Percentiles rank a stretch among this genome's conserved stretches.
These are phyloP conservation scores for Entomortierella lignicola DNA, from an alignment of 192 early-diverging fungal species.

Conservation along the genomic window DNA sequence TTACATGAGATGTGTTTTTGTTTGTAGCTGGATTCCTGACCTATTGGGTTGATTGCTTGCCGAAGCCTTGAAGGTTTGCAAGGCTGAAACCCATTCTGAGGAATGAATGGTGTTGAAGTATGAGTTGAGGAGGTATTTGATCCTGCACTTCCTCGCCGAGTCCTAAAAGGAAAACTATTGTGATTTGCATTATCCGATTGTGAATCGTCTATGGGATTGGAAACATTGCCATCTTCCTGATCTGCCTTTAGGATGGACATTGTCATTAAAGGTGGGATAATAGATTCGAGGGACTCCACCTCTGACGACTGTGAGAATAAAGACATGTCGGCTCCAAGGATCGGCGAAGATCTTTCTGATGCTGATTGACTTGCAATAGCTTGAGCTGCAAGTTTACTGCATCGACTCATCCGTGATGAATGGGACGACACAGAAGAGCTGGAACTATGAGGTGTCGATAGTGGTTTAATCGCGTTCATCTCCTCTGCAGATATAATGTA, in stretches of 20 bases:
- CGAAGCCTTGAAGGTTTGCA: conserved; percentile 34
- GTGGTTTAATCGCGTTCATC: conserved; percentile 25
- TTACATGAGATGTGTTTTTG: no score
- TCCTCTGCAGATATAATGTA: conserved; percentile 48
- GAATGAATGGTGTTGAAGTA: neutral
- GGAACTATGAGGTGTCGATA: conserved; percentile 16
- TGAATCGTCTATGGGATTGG: neutral
- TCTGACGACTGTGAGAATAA: conserved; percentile 25
- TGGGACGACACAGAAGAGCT: conserved; percentile 36
- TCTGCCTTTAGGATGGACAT: conserved; percentile 10
- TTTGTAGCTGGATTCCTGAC: neutral
- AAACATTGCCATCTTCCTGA: neutral
- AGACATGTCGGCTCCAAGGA: conserved; percentile 34
- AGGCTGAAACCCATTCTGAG: conserved; percentile 19
- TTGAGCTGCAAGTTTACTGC: conserved; percentile 44
- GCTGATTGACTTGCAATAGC: conserved; percentile 41
- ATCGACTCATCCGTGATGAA: conserved; percentile 46
- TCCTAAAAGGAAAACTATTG: no score
- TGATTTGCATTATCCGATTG: no score
- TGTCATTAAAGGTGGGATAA: conserved; percentile 21
- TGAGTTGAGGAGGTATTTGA: no score
- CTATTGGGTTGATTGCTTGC: conserved; percentile 13
- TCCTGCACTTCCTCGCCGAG: neutral
- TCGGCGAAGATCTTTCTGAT: conserved; percentile 43
- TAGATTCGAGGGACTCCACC: conserved; percentile 24